phyloP scores from a whole-genome alignment of 306 rosid species.

The Pterocarpus macrocarpus region DNA sequence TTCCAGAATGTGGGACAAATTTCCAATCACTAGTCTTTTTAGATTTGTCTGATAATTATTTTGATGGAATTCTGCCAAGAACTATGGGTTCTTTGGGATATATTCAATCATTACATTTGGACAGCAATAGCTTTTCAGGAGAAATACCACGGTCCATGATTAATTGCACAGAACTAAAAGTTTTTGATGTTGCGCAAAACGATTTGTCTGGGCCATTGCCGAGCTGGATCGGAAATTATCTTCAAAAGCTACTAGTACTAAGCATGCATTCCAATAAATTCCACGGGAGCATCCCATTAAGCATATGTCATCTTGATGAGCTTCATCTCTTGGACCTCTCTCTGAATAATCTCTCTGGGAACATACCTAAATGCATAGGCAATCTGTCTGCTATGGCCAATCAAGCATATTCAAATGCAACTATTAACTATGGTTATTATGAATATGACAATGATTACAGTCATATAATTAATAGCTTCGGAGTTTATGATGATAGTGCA shows the following conservation, averaged over 20 bases:
- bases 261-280: constrained; percentile 9
- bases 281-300: not conserved
- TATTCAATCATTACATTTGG: not conserved
- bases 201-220: not conserved
- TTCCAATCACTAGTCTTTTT: not conserved
- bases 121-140: not conserved
- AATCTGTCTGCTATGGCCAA: too few species aligned
- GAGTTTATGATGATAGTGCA: too few species aligned
- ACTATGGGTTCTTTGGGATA: not conserved
- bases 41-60: not conserved
- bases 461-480: too few species aligned
- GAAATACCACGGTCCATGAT: constrained; percentile 1
- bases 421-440: too few species aligned
- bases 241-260: not conserved
- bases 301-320: not conserved
- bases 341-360: too few species aligned
- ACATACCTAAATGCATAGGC: too few species aligned
- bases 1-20: not conserved
- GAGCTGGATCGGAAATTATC: not conserved
- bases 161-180: not conserved
- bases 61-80: constrained; percentile 23
- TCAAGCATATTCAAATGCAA: too few species aligned
- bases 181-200: not conserved
- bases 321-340: too few species aligned
- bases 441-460: too few species aligned